A percentile compares a stretch with the other conserved stretches of the same genome.
phyloP scores from a whole-genome alignment of 2,329 filamentous ascomycete genomes.

The Alternaria solani region DNA sequence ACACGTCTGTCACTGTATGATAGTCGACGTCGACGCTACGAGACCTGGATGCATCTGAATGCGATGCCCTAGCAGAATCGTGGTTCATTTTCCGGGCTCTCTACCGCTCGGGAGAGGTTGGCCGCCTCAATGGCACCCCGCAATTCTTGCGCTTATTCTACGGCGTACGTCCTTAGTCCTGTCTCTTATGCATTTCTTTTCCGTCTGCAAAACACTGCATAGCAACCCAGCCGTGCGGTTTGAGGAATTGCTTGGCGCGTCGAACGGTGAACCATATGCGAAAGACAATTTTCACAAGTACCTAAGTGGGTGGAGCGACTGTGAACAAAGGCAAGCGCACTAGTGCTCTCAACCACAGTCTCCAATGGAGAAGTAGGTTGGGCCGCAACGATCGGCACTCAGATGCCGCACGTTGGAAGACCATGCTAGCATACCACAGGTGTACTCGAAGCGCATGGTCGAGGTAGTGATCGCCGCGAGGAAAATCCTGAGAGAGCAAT shows the following conservation, averaged over 20 bases:
- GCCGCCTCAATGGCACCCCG: not conserved
- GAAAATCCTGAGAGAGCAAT: not conserved
- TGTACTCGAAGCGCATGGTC: not conserved
- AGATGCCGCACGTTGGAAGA: not conserved
- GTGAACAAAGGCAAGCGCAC: slow-evolving; percentile 1
- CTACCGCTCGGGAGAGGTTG: not conserved
- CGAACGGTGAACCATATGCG: slow-evolving; percentile 24
- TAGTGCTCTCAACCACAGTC: slow-evolving; percentile 2
- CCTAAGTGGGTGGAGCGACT: slow-evolving; percentile 1
- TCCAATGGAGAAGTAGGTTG: slow-evolving; percentile 8
- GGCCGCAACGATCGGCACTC: slow-evolving; percentile 10
- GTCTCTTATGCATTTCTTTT: not conserved
- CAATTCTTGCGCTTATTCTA: not conserved
- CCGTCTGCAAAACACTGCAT: slow-evolving; percentile 1
- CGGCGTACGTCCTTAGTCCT: not conserved
- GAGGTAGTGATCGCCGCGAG: not conserved
- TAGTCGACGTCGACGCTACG: not conserved
- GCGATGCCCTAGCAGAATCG: not conserved
- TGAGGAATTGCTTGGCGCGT: slow-evolving; percentile 23
- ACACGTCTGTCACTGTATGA: not conserved
- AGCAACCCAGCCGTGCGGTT: slow-evolving; percentile 13
- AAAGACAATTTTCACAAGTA: not conserved
- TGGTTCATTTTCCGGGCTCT: not conserved
- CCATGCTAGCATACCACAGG: not conserved
- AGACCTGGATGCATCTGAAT: not conserved